A percentile compares a stretch with the other conserved stretches of the same genome.
phyloP scores from a whole-genome alignment of 192 early-diverging fungal species.

The Podila verticillata region DNA sequence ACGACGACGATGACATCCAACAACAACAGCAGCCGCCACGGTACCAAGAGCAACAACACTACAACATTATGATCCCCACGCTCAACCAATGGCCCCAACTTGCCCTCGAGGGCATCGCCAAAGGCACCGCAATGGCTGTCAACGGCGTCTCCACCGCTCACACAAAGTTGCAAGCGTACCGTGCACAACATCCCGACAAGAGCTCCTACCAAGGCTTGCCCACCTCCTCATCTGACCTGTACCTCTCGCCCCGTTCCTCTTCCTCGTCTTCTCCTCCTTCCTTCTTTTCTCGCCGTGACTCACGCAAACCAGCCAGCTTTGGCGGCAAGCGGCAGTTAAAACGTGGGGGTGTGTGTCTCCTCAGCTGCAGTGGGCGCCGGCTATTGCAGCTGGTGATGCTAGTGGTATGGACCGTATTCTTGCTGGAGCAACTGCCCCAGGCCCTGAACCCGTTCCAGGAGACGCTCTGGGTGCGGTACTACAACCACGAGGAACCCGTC shows the following conservation, averaged over 20 bases:
- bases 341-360: neutral
- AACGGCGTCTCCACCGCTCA: neutral
- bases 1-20: conserved; percentile 3
- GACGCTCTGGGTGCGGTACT: conserved; percentile 24
- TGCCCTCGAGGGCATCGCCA: neutral
- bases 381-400: neutral
- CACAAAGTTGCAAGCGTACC: neutral
- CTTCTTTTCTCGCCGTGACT: no score
- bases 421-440: neutral
- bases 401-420: neutral
- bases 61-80: conserved; percentile 19
- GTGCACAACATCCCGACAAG: neutral
- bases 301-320: neutral
- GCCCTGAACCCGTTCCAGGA: conserved; percentile 16
- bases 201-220: conserved; percentile 1
- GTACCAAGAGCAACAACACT: conserved; percentile 2
- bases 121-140: neutral
- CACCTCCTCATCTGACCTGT: neutral
- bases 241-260: neutral
- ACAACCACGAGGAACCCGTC: conserved; percentile 18
- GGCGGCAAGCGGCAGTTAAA: conserved; percentile 15
- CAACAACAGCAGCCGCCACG: neutral
- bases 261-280: no score
- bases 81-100: conserved; percentile 19
- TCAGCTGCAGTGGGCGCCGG: neutral